Evolutionary conservation across 176 grass and related monocot genomes (phyloP).

Genomic region (Calamus simplicifolius): DNA sequence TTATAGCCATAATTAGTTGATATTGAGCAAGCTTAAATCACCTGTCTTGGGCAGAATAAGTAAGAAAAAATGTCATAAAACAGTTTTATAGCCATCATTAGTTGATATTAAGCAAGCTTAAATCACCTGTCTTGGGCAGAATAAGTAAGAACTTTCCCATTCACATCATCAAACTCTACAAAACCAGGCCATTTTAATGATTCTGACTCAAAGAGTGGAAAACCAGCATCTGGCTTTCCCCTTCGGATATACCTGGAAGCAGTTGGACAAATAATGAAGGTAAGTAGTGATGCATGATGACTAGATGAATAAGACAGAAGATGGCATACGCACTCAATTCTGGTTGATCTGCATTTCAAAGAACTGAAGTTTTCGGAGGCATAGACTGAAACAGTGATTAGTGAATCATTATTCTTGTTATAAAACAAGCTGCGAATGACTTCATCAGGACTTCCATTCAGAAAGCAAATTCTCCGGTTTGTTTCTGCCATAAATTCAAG

Average conservation of each 20-base stretch:
- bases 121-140: conserved; percentile 88
- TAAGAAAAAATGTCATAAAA: conserved; percentile 32
- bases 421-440: conserved; percentile 94
- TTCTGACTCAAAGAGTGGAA: conserved; percentile 85
- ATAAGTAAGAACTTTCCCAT: conserved; percentile 95
- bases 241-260: conserved; percentile 74
- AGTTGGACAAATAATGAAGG: conserved; percentile 3
- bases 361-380: conserved; percentile 82
- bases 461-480: conserved; percentile 80
- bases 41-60: conserved; percentile 97
- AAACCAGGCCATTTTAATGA: conserved; percentile 99
- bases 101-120: conserved; percentile 14
- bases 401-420: conserved; percentile 91
- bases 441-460: conserved; percentile 83
- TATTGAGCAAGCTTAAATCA: conserved; percentile 21
- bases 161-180: conserved; percentile 98
- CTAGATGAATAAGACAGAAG: neutral
- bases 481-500: conserved; percentile 42
- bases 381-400: conserved; percentile 88
- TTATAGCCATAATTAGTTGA: neutral
- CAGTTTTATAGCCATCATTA: neutral
- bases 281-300: neutral
- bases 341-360: conserved; percentile 70
- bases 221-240: conserved; percentile 77
- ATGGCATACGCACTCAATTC: conserved; percentile 56